Conservation (phyloP, 768 basidiomycete genomes). For the Leucocoprinus leucothites region DNA sequence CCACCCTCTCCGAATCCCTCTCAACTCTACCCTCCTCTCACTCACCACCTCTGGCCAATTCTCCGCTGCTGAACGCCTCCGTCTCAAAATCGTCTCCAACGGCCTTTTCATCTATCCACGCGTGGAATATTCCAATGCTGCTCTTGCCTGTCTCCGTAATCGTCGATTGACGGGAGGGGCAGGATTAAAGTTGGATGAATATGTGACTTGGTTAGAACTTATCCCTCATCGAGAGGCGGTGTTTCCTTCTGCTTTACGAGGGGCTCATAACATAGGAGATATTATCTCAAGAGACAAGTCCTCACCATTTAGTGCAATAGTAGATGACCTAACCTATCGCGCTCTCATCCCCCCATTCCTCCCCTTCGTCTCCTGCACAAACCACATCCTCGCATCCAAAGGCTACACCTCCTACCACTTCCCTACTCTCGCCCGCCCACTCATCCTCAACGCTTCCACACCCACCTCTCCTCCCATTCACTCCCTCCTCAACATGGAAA, state of each 20-base stretch:
- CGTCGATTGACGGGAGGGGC: neutral
- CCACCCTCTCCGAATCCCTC: neutral
- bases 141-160: slow-evolving; percentile 1
- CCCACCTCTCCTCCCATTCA: neutral
- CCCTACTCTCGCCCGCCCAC: neutral
- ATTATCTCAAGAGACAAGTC: neutral
- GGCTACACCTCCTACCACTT: slow-evolving; percentile 1
- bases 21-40: neutral
- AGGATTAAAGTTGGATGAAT: neutral
- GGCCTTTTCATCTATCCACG: neutral
- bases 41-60: slow-evolving; percentile 3
- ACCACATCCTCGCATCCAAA: neutral
- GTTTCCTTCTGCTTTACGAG: neutral
- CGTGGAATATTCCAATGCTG: neutral
- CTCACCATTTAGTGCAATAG: neutral
- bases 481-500: neutral
- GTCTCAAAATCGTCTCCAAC: neutral
- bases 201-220: slow-evolving; percentile 1
- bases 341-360: neutral
- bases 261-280: too few species aligned
- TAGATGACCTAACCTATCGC: neutral
- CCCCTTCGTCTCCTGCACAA: neutral
- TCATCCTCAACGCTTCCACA: neutral
- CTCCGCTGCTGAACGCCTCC: slow-evolving; percentile 8
- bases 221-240: neutral